Conservation (phyloP, 2,329 filamentous ascomycete genomes). For the Aspergillus sergii region DNA sequence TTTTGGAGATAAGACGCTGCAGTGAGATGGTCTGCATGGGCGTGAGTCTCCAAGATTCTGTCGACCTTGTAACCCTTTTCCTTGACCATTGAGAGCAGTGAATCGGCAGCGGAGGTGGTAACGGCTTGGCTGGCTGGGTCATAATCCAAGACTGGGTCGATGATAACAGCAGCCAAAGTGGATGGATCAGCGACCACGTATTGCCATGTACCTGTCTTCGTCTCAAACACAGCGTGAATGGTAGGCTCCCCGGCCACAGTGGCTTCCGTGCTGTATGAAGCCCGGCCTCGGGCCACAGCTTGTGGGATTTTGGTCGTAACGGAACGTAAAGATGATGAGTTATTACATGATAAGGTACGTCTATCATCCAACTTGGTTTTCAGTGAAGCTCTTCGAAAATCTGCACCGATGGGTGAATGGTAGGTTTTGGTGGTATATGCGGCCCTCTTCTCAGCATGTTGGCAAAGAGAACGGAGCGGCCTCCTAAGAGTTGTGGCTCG, state of each 20-base stretch:
- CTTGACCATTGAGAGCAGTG: constrained; percentile 49
- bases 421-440: neutral
- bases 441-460: neutral
- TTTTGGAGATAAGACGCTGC: constrained; percentile 61
- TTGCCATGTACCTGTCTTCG: constrained; percentile 60
- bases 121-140: constrained; percentile 50
- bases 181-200: constrained; percentile 61
- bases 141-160: constrained; percentile 65
- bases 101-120: constrained; percentile 56
- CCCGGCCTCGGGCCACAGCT: too few relatives aligned
- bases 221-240: constrained; percentile 40
- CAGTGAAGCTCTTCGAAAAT: neutral
- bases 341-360: neutral
- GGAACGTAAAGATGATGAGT: neutral
- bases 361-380: neutral
- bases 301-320: neutral
- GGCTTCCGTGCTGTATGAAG: neutral
- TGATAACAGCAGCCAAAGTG: constrained; percentile 56
- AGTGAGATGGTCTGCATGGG: constrained; percentile 57
- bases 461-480: neutral
- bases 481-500: neutral
- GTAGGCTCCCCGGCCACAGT: constrained; percentile 21
- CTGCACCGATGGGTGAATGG: neutral
- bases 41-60: constrained; percentile 63
- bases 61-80: constrained; percentile 53